Conservation (phyloP, 2,329 filamentous ascomycete species). For the Alternaria sp. region DNA sequence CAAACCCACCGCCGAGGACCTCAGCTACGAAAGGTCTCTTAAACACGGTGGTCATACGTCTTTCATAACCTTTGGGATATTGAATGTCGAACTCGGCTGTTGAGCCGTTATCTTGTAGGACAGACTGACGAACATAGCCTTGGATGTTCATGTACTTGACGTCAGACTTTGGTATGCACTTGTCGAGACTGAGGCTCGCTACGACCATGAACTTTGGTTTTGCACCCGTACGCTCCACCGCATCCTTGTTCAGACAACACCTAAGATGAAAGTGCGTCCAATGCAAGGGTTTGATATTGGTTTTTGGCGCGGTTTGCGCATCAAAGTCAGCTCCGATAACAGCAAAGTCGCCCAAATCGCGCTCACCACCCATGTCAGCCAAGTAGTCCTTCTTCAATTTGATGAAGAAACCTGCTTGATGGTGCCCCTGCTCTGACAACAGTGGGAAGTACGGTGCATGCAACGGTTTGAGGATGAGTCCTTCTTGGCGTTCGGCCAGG, state of each 20-base stretch:
- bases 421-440: conserved; percentile 32
- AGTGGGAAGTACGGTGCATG: conserved; percentile 76
- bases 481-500: conserved; percentile 74
- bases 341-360: conserved; percentile 73
- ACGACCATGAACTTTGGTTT: conserved; percentile 72
- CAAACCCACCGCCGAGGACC: conserved; percentile 80
- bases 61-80: conserved; percentile 24
- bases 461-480: conserved; percentile 78
- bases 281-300: conserved; percentile 62
- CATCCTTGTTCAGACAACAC: conserved; percentile 74
- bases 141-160: conserved; percentile 55
- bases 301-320: conserved; percentile 66
- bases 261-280: conserved; percentile 87
- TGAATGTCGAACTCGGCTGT: conserved; percentile 36
- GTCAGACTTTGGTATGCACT: conserved; percentile 57
- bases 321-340: conserved; percentile 79
- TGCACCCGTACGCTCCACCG: conserved; percentile 60
- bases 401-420: conserved; percentile 64
- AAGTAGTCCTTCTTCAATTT: conserved; percentile 94
- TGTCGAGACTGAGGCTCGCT: conserved; percentile 59
- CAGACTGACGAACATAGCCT: conserved; percentile 49
- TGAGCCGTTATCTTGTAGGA: conserved; percentile 28
- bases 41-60: conserved; percentile 64
- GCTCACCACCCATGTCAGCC: conserved; percentile 75
- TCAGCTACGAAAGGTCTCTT: conserved; percentile 78